These are phyloP conservation scores for Mariannaea elegans DNA, from an alignment of 2,329 filamentous ascomycete species.

Conservation along the genomic window DNA sequence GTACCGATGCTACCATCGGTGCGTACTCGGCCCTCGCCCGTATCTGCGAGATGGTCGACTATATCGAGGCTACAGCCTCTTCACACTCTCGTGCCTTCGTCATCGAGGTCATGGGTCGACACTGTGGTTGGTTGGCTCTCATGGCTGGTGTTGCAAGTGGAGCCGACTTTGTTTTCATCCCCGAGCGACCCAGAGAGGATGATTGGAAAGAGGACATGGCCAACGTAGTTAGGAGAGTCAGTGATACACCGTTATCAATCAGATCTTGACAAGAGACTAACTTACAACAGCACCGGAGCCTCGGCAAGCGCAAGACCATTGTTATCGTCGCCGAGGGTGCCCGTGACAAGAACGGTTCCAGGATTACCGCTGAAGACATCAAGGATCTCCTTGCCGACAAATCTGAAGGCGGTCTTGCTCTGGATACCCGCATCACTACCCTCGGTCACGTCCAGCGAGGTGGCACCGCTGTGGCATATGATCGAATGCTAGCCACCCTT, in stretches of 20 bases:
- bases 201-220: constrained; percentile 94
- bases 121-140: constrained; percentile 96
- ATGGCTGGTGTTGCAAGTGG: constrained; percentile 96
- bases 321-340: constrained; percentile 98
- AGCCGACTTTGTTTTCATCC: constrained; percentile 96
- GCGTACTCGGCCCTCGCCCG: constrained; percentile 93
- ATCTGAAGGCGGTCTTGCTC: constrained; percentile 69
- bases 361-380: constrained; percentile 82
- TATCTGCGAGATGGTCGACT: constrained; percentile 96
- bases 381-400: constrained; percentile 87
- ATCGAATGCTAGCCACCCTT: constrained; percentile 90
- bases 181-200: constrained; percentile 86
- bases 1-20: constrained; percentile 96
- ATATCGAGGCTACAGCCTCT: constrained; percentile 92
- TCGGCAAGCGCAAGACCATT: constrained; percentile 97
- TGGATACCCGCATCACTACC: constrained; percentile 95
- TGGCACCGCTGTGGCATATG: constrained; percentile 90
- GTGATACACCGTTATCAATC: constrained; percentile 28
- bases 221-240: constrained; percentile 75
- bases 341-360: constrained; percentile 82
- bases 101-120: constrained; percentile 97
- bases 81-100: constrained; percentile 97
- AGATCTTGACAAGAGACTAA: constrained; percentile 22
- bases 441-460: constrained; percentile 97
- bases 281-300: constrained; percentile 73